phyloP scores from a whole-genome alignment of 1,139 yeast species.

The Suhomyces yuchorum region DNA sequence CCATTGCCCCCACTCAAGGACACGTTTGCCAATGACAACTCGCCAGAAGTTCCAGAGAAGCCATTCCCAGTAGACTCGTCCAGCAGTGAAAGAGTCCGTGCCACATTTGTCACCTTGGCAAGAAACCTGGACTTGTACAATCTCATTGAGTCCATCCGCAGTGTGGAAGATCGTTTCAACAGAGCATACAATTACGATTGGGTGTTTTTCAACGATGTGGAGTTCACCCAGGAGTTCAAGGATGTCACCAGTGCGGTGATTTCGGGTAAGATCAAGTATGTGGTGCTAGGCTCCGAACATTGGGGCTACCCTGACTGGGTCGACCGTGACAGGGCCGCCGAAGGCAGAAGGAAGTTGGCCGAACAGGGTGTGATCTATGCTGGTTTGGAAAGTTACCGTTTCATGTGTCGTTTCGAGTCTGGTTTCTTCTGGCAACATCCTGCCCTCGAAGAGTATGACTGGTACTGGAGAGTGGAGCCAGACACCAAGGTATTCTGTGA shows the following conservation, averaged over 20 bases:
- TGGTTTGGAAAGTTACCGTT: conserved; percentile 64
- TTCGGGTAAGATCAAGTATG: conserved; percentile 65
- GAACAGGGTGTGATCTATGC: conserved; percentile 60
- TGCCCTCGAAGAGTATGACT: conserved; percentile 63
- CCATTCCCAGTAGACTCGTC: conserved; percentile 2
- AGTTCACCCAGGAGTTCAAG: conserved; percentile 59
- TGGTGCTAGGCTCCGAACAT: conserved; percentile 60
- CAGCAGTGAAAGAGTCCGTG: conserved; percentile 41
- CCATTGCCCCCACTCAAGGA: conserved; percentile 22
- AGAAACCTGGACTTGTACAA: conserved; percentile 65
- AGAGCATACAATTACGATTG: conserved; percentile 69
- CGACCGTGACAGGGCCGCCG: conserved; percentile 57
- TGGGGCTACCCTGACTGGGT: conserved; percentile 79
- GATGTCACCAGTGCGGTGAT: conserved; percentile 48
- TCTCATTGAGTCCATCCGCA: conserved; percentile 65
- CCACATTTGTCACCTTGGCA: conserved; percentile 62
- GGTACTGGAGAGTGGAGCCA: conserved; percentile 91
- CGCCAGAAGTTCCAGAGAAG: conserved; percentile 18
- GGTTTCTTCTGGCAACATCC: conserved; percentile 80
- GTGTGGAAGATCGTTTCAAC: conserved; percentile 74
- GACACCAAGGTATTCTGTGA: conserved; percentile 64
- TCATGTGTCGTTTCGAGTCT: conserved; percentile 78
- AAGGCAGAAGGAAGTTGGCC: conserved; percentile 49
- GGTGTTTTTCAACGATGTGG: conserved; percentile 74
- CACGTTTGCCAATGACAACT: background rate